Evolutionary conservation across 2,329 filamentous ascomycete species (phyloP).

Genomic region (Xylaria multiplex): DNA sequence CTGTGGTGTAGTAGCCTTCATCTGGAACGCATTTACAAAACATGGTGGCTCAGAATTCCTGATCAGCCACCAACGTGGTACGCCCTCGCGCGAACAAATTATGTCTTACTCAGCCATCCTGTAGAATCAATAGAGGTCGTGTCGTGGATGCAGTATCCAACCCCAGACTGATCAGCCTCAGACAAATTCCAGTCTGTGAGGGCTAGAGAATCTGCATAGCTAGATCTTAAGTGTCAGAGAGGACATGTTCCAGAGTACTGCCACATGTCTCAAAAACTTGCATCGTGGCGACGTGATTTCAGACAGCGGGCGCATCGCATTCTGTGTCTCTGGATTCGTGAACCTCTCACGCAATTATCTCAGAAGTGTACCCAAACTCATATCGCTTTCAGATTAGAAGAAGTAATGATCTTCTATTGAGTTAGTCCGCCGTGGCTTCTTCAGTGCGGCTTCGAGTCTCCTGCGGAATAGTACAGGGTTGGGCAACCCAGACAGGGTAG

Average conservation of each 20-base stretch:
- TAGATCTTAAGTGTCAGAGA: neutral
- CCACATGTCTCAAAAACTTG: conserved; percentile 2
- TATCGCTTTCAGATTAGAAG: neutral
- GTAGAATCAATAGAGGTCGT: conserved; percentile 20
- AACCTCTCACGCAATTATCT: neutral
- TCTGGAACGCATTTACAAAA: conserved; percentile 30
- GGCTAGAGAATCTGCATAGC: neutral
- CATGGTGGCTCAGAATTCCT: conserved; percentile 42
- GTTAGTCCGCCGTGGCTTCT: no score
- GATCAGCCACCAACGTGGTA: conserved; percentile 28
- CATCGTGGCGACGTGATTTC: neutral
- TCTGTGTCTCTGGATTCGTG: neutral
- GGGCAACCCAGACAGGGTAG: no score
- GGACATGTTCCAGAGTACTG: no score
- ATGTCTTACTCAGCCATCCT: conserved; percentile 39
- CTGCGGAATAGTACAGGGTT: no score
- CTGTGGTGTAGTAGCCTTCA: conserved; percentile 6
- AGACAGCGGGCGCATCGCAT: neutral
- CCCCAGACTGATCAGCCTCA: neutral
- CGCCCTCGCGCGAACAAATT: neutral
- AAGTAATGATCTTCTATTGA: neutral
- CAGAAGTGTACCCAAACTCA: neutral
- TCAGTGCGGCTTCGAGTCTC: no score
- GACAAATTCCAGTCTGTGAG: conserved; percentile 28
- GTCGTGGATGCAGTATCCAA: conserved; percentile 18